Base-by-base conservation (phyloP, 768 basidiomycete genomes). In the Serpula lacrymans region DNA sequence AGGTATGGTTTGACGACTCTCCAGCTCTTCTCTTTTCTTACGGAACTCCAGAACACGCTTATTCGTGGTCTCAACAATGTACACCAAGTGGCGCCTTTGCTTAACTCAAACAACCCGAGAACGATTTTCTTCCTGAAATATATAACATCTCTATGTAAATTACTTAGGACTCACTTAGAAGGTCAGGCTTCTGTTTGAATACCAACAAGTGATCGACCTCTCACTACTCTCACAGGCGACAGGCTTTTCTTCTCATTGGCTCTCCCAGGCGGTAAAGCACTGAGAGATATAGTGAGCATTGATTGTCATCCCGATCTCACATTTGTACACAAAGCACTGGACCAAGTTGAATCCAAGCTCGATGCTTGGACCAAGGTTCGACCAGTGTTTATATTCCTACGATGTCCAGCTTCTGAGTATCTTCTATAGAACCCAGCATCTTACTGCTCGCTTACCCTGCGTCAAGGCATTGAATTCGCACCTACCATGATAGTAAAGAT, bases 11-110 rank as follows among this genome's bases (percentile, higher is more conserved):
- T 14, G 27, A 9, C 27, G n/a, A n/a, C 9, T 9, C 9, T 29
- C 27, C 9, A n/a, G 10, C 9, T 14, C 27, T 9, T 9, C 9
- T 28, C 27, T 28, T n/a, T n/a, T 28, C 27, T 28, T n/a, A n/a
- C 9, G 27, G 9, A n/a, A 9, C n/a, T 33, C 31, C 14, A 33
- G 38, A 42, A 42, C n/a, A 42, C 41, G 6, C 14, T 42, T 24
- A 41, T 42, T 14, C 41, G 41, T 26, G 41, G 22, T 21, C 41
- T 42, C 24, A 41, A 42, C 29, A 37, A 37, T 10, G 13, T 40
- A 2, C 20, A 42, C 39, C 37, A 17, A 17, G 38, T 21, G 7
- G 41, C 39, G n/a, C 41, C 41, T 27, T 28, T 42, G 12, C 3
- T 42, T 12, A 20, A 13, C 16, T 20, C 16, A 12, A 14, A 27